Evolutionary conservation across 1,284 basidiomycete species (phyloP).

Genomic region (Abortiporus biennis): DNA sequence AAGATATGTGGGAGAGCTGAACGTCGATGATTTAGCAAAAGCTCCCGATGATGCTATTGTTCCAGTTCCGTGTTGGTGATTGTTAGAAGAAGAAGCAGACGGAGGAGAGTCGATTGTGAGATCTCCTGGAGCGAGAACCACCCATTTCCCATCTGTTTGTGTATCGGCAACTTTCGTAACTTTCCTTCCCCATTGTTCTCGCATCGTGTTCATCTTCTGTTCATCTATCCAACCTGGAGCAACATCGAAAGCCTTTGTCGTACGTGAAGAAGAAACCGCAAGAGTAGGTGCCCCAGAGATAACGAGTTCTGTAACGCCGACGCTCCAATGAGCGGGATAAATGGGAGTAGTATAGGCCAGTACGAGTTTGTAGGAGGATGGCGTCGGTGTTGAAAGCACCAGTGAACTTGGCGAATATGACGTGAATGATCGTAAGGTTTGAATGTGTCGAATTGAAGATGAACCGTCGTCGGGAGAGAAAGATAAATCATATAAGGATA

Average conservation of each 20-base stretch:
- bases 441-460: conserved; percentile 42
- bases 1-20: conserved; percentile 46
- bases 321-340: conserved; percentile 74
- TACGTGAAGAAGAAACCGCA: conserved; percentile 41
- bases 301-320: conserved; percentile 70
- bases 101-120: conserved; percentile 3
- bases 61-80: no score
- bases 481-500: conserved; percentile 65
- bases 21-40: conserved; percentile 25
- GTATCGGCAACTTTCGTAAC: conserved; percentile 58
- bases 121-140: conserved; percentile 64
- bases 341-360: conserved; percentile 71
- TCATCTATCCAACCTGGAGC: conserved; percentile 70
- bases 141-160: conserved; percentile 80
- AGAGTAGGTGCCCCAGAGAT: conserved; percentile 34
- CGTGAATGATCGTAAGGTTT: conserved; percentile 67
- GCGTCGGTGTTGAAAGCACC: conserved; percentile 53
- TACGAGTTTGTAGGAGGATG: conserved; percentile 61
- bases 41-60: no score
- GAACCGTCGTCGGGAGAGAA: no score
- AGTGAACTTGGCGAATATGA: conserved; percentile 70
- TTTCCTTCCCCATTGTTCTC: conserved; percentile 72
- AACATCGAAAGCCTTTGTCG: conserved; percentile 60
- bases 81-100: conserved; percentile 10
- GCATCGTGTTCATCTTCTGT: conserved; percentile 50